Base-by-base conservation (phyloP, 2,329 filamentous ascomycete species). In the Didymella pinodella region DNA sequence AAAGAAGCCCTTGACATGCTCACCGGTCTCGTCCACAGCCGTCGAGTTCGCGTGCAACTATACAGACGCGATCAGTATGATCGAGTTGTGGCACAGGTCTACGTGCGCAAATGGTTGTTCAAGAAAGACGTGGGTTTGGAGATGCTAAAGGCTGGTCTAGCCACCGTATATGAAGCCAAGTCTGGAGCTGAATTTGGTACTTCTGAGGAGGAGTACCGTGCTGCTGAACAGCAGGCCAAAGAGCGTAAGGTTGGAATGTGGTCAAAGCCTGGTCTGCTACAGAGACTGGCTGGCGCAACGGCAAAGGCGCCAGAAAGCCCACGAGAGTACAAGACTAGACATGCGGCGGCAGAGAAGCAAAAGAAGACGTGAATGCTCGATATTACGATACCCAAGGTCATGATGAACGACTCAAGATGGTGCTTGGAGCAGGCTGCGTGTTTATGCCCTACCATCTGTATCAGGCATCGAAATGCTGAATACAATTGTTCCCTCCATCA, bases 121-220 rank as follows among this genome's bases (percentile, higher is more conserved):
- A 88, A 87, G 66, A 86, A 85, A 57, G 93, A 99, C 75, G 90
- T 99, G 5, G 93, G 94, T 3, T 80, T 93, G 61, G 90, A 96
- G 76, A 96, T 99, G 93, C 79, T 99, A 62, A 91, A 88, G 79
- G 84, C 81, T 22, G 95, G 95, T 0, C 79, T 96, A 63, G 95
- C 94, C 40, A 97, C 92, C 2, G 90, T 95, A 3, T 99, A 98
- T 75, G 95, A 98, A 79, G 94, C 92, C 28, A 98, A 96, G 78
- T 85, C 83, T 5, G 95, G 94, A 3, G 90, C 87, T 20, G 95
- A 98, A 74, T 99, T 95, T 82, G 95, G 95, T 25, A 86, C 85
- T 1, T 77, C 69, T 48, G 68, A 89, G 84, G 79, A 81, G 47
- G 76, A 83, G 59, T 94, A 94, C 74, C 84, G 86, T 64, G 83